Conservation (phyloP, 108 stramenopile species). For the Cyclotella sp. region DNA sequence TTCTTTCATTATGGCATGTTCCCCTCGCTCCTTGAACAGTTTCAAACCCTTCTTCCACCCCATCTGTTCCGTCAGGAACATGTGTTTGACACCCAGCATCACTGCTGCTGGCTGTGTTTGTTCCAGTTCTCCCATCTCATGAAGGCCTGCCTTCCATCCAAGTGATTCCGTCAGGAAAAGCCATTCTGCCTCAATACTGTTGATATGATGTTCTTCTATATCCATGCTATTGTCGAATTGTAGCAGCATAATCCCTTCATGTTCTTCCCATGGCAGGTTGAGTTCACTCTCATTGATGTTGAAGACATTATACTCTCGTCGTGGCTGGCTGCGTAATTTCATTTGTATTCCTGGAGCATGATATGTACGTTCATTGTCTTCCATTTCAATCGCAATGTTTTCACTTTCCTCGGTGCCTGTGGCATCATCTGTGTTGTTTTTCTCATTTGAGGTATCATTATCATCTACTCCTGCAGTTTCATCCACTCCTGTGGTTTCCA, state of each 20-base stretch:
- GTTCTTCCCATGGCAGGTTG: too few species aligned
- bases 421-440: too few species aligned
- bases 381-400: too few species aligned
- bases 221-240: not conserved
- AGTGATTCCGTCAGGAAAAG: not conserved
- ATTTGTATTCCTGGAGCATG: not conserved
- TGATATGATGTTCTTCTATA: not conserved
- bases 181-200: not conserved
- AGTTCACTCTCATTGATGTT: not conserved
- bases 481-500: not conserved
- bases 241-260: not conserved
- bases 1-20: not conserved
- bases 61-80: not conserved
- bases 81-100: not conserved
- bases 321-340: not conserved
- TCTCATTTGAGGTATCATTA: too few species aligned
- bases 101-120: not conserved
- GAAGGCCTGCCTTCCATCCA: not conserved
- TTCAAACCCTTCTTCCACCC: not conserved
- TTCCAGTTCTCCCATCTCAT: not conserved
- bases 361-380: too few species aligned
- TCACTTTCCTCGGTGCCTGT: too few species aligned
- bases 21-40: not conserved
- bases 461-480: too few species aligned
- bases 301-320: not conserved